These are phyloP conservation scores for Bigelowiella natans DNA, from an alignment of 78 protist genomes.

Conservation along the genomic window DNA sequence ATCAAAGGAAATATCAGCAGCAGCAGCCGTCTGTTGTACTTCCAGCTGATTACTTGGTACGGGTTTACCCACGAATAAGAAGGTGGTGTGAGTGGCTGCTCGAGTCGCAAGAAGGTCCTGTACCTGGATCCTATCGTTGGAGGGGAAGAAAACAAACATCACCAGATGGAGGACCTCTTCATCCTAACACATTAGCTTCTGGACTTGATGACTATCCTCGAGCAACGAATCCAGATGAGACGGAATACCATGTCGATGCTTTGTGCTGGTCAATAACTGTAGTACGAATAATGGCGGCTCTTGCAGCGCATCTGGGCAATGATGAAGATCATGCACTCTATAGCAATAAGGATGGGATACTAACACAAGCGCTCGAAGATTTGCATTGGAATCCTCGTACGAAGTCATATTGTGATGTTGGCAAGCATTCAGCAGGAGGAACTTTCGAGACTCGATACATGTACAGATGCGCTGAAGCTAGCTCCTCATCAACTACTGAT, in stretches of 20 bases:
- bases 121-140: not conserved
- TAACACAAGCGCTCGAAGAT: too few species aligned
- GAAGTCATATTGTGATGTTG: not conserved
- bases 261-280: not conserved
- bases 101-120: not conserved
- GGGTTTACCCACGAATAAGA: not conserved
- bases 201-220: not conserved
- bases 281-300: too few species aligned
- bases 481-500: too few species aligned
- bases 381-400: too few species aligned
- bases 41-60: too few species aligned
- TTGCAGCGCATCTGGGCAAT: too few species aligned
- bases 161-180: not conserved
- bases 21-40: too few species aligned
- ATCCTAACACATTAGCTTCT: not conserved
- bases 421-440: not conserved
- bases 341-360: too few species aligned
- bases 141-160: not conserved
- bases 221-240: not conserved
- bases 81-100: not conserved
- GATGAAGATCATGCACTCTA: too few species aligned
- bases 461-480: too few species aligned
- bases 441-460: not conserved
- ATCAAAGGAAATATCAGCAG: too few species aligned
- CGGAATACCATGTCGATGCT: not conserved